These are phyloP conservation scores for Boletus sp. DNA, from an alignment of 1,284 basidiomycete species.

Conservation along the genomic window DNA sequence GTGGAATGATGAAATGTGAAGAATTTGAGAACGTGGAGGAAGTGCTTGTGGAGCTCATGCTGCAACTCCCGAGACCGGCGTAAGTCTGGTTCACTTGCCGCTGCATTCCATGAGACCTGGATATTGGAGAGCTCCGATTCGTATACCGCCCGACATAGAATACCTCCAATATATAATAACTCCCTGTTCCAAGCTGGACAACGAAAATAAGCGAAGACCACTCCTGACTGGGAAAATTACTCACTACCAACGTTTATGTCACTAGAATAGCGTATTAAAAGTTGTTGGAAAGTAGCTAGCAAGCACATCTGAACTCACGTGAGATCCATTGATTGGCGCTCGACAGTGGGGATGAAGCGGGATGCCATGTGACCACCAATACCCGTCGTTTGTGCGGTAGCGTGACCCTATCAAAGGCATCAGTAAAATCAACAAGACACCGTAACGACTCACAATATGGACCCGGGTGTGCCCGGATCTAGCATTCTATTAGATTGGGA, in stretches of 20 bases:
- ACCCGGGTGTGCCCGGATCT: no score
- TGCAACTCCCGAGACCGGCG: not conserved
- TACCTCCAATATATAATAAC: conserved; percentile 7
- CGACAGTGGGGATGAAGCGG: conserved; percentile 9
- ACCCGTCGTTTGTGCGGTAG: conserved; percentile 10
- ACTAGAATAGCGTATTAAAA: not conserved
- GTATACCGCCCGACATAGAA: conserved; percentile 5
- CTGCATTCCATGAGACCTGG: conserved; percentile 1
- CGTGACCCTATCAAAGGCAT: conserved; percentile 5
- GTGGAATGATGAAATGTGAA: conserved; percentile 11
- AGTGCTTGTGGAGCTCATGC: not conserved
- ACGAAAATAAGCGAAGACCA: not conserved
- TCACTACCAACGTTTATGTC: not conserved
- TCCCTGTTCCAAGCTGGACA: conserved; percentile 8
- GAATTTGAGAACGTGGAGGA: conserved; percentile 10
- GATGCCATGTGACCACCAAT: conserved; percentile 12
- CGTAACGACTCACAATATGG: no score
- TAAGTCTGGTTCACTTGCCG: not conserved
- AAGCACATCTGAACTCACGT: not conserved
- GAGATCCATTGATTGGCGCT: conserved; percentile 9
- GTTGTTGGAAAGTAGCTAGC: no score
- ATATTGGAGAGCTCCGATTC: conserved; percentile 5
- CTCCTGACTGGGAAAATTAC: not conserved
- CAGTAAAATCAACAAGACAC: no score
- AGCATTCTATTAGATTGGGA: no score